Evolutionary conservation across 169 alveolate species (phyloP).

Genomic region (Plasmodium reichenowi): DNA sequence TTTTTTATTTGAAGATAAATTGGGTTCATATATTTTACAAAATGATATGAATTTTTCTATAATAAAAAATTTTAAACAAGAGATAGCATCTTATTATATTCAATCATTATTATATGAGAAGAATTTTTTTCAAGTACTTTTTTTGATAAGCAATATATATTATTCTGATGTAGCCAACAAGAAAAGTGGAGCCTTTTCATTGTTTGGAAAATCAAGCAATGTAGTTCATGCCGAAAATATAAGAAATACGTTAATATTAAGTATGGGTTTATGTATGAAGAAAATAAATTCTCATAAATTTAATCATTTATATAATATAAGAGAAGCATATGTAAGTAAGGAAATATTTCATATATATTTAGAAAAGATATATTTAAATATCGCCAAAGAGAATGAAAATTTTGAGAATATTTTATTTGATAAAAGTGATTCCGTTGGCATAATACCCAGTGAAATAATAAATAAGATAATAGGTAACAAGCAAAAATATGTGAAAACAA

Average conservation of each 20-base stretch:
- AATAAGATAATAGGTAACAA: slow-evolving; percentile 23
- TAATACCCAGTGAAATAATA: slow-evolving; percentile 12
- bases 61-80: slow-evolving; percentile 35
- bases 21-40: slow-evolving; percentile 45
- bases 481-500: slow-evolving; percentile 10
- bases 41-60: slow-evolving; percentile 59
- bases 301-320: slow-evolving; percentile 23
- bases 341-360: slow-evolving; percentile 46
- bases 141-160: slow-evolving; percentile 41
- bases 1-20: slow-evolving; percentile 31
- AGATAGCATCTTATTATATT: slow-evolving; percentile 33
- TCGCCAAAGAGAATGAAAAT: slow-evolving; percentile 8
- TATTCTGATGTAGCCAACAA: slow-evolving; percentile 81
- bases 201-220: slow-evolving; percentile 82
- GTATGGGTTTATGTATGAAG: slow-evolving; percentile 39
- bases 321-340: slow-evolving; percentile 21
- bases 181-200: slow-evolving; percentile 80
- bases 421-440: slow-evolving; percentile 7
- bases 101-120: slow-evolving; percentile 16
- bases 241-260: slow-evolving; percentile 71
- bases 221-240: slow-evolving; percentile 82
- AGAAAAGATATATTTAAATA: slow-evolving; percentile 19
- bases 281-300: slow-evolving; percentile 20
- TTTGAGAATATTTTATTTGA: slow-evolving; percentile 27
- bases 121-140: slow-evolving; percentile 22